These are phyloP conservation scores for Clavaria fumosa DNA, from an alignment of 768 basidiomycete species.

Conservation along the genomic window DNA sequence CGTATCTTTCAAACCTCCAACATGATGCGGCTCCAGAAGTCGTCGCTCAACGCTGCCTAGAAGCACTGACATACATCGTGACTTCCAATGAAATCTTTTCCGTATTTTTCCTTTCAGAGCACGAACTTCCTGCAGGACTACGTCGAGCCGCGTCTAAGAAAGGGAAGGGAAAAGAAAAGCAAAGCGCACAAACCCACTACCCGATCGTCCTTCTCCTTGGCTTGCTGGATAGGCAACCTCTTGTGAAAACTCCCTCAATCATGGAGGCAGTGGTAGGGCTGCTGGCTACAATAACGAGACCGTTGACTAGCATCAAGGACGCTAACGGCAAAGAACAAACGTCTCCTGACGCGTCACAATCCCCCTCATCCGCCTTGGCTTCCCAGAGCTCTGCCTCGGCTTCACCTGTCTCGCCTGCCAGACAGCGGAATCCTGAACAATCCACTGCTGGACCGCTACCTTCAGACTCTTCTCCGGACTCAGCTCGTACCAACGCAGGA, in stretches of 20 bases:
- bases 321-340: slow-evolving; percentile 16
- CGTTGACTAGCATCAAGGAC: slow-evolving; percentile 52
- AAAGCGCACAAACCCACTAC: slow-evolving; percentile 64
- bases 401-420: not conserved
- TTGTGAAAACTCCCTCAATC: slow-evolving; percentile 77
- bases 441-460: not conserved
- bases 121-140: slow-evolving; percentile 74
- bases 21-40: slow-evolving; percentile 83
- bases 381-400: slow-evolving; percentile 6
- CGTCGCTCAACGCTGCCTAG: slow-evolving; percentile 87
- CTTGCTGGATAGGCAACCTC: slow-evolving; percentile 71
- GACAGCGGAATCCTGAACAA: not conserved
- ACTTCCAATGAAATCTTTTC: slow-evolving; percentile 70
- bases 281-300: slow-evolving; percentile 77
- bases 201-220: slow-evolving; percentile 83
- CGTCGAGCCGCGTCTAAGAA: slow-evolving; percentile 59
- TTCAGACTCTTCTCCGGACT: too few species aligned
- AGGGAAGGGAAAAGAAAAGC: slow-evolving; percentile 92
- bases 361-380: slow-evolving; percentile 1
- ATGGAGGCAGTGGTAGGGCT: slow-evolving; percentile 88
- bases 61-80: slow-evolving; percentile 81
- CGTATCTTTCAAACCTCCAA: slow-evolving; percentile 36
- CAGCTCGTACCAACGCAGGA: too few species aligned
- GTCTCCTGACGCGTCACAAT: not conserved
- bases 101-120: slow-evolving; percentile 90